phyloP scores from a whole-genome alignment of 2,329 filamentous ascomycete species.

The Neobulgaria alba region DNA sequence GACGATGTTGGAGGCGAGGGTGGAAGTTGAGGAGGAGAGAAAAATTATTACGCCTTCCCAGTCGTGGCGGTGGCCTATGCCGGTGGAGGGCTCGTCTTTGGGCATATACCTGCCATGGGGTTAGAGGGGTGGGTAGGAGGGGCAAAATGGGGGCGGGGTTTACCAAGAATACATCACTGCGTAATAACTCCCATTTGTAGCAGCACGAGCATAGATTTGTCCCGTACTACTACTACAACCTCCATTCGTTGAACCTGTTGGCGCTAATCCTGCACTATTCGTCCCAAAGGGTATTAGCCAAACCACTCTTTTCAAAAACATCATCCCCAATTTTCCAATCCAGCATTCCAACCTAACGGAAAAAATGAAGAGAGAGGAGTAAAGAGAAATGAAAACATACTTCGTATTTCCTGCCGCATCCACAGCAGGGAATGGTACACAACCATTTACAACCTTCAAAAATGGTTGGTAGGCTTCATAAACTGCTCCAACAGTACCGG shows the following conservation, averaged over 20 bases:
- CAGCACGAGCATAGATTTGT: conserved; percentile 41
- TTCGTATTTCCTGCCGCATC: conserved; percentile 47
- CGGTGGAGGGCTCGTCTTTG: conserved; percentile 34
- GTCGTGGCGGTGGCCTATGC: conserved; percentile 43
- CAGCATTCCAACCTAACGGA: no score
- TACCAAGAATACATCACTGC: conserved; percentile 45
- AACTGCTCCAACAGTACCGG: conserved; percentile 36
- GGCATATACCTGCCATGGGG: conserved; percentile 42
- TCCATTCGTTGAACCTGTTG: conserved; percentile 31
- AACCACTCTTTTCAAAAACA: no score
- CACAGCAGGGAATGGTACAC: conserved; percentile 55
- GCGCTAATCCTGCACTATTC: conserved; percentile 21
- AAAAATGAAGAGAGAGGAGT: no score
- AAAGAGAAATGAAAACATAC: conserved; percentile 31
- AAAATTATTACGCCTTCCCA: conserved; percentile 48
- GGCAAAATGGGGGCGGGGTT: background rate
- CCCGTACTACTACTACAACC: conserved; percentile 37
- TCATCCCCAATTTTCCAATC: no score
- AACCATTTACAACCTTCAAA: conserved; percentile 48
- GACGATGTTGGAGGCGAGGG: conserved; percentile 31
- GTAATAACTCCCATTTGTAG: conserved; percentile 33
- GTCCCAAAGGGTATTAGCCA: background rate
- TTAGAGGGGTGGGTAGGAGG: conserved; percentile 29
- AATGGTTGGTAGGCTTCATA: conserved; percentile 49
- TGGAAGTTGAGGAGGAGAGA: conserved; percentile 32